Evolutionary conservation across 352 stramenopile genomes (phyloP).

Genomic region (Phytophthora podocarpi): DNA sequence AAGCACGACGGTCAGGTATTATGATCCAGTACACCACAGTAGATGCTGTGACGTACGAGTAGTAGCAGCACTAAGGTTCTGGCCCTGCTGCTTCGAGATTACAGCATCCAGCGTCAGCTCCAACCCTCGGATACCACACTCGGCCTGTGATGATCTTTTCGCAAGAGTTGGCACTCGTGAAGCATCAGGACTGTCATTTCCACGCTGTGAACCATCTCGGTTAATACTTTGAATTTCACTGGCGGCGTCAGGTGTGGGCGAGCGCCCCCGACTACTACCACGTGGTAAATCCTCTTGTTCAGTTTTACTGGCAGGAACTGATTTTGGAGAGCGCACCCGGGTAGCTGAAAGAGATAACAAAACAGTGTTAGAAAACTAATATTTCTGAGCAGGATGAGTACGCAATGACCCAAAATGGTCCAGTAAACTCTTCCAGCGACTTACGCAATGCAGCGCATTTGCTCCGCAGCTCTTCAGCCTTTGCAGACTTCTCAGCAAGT

Average conservation of each 20-base stretch:
- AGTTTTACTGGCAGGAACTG: not conserved
- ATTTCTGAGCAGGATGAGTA: not conserved
- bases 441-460: conserved; percentile 23
- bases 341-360: conserved; percentile 2
- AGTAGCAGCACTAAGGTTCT: conserved; percentile 8
- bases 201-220: not conserved
- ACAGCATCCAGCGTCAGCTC: conserved; percentile 22
- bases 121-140: conserved; percentile 15
- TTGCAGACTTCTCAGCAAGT: conserved; percentile 21
- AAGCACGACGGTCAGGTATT: conserved; percentile 7
- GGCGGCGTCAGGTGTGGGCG: not conserved
- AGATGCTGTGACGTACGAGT: conserved; percentile 15
- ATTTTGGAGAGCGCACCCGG: not conserved
- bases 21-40: not conserved
- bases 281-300: not conserved
- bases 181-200: not conserved
- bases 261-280: not conserved
- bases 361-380: not conserved
- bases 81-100: conserved; percentile 10
- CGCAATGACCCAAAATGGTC: not conserved
- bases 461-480: conserved; percentile 18
- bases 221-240: not conserved
- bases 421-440: not conserved
- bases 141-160: conserved; percentile 2
- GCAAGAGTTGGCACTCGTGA: not conserved